Conservation (phyloP, 2,329 filamentous ascomycete genomes). For the Ascosphaera apis region DNA sequence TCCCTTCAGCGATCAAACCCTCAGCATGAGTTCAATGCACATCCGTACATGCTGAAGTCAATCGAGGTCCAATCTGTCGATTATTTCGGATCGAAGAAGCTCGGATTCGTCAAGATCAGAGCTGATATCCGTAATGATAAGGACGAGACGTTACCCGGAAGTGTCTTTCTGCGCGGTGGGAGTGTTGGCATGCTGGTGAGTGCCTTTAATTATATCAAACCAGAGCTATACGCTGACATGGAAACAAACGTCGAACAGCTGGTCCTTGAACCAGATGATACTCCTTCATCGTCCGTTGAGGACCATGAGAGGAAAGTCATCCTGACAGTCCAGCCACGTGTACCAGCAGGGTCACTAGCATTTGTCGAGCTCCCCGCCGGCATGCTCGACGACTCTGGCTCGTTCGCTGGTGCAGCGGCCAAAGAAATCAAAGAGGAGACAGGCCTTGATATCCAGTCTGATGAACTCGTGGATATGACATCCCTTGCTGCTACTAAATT, state of each 20-base stretch:
- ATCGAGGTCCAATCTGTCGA: conserved; percentile 33
- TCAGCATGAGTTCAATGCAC: conserved; percentile 26
- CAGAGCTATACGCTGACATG: neutral
- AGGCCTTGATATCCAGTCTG: conserved; percentile 25
- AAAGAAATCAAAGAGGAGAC: conserved; percentile 36
- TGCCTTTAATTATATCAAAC: conserved; percentile 1
- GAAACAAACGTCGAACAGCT: conserved; percentile 16
- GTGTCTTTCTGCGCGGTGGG: conserved; percentile 33
- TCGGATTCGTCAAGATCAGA: conserved; percentile 35
- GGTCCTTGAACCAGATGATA: conserved; percentile 30
- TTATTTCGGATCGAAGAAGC: conserved; percentile 24
- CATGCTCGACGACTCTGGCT: conserved; percentile 33
- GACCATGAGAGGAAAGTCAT: conserved; percentile 23
- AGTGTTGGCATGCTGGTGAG: conserved; percentile 34
- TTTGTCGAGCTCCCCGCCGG: conserved; percentile 36
- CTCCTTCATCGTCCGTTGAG: conserved; percentile 16
- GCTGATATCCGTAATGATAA: conserved; percentile 28
- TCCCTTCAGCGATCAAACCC: conserved; percentile 19
- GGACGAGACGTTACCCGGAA: conserved; percentile 30
- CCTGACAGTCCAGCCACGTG: conserved; percentile 32
- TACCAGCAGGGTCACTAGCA: conserved; percentile 30
- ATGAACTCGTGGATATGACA: conserved; percentile 31
- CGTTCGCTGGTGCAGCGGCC: conserved; percentile 31
- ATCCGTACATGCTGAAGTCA: conserved; percentile 27
- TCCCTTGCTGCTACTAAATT: conserved; percentile 18